Conservation (phyloP, 106 monocot species). For the Acanthochlamys bracteata region DNA sequence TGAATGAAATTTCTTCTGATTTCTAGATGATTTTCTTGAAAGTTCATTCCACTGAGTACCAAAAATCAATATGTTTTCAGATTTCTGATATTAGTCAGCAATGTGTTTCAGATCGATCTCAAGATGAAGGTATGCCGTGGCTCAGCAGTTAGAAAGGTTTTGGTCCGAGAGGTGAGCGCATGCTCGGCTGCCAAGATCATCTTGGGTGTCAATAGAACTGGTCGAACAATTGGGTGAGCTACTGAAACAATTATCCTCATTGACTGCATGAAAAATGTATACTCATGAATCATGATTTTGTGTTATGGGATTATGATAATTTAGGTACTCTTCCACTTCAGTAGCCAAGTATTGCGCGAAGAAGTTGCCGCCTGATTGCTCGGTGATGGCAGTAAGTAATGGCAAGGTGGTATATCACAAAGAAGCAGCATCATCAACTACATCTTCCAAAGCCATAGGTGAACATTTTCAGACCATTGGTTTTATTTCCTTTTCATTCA, state of each 20-base stretch:
- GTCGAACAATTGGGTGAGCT: conserved; percentile 1
- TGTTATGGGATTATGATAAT: neutral
- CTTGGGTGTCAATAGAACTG: conserved; percentile 3
- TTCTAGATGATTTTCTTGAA: no score
- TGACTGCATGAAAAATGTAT: neutral
- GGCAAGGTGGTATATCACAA: conserved; percentile 62
- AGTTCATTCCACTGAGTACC: no score
- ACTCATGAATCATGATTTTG: neutral
- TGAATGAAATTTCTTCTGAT: no score
- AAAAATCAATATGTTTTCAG: no score
- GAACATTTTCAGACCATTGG: neutral
- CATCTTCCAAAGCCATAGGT: conserved; percentile 22
- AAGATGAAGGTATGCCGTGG: conserved; percentile 10
- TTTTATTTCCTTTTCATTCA: neutral
- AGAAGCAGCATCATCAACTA: conserved; percentile 22
- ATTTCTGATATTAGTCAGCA: neutral
- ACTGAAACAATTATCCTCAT: neutral
- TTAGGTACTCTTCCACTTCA: conserved; percentile 15
- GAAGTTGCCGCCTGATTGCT: conserved; percentile 37
- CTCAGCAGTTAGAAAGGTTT: conserved; percentile 2
- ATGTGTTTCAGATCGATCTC: conserved; percentile 6
- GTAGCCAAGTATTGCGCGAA: conserved; percentile 61
- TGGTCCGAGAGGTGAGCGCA: conserved; percentile 2
- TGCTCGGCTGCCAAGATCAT: conserved; percentile 1
- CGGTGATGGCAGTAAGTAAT: conserved; percentile 60